A percentile compares a stretch with the other conserved stretches of the same genome.
phyloP scores from a whole-genome alignment of 176 grass and related monocot genomes.

The Chrysopogon serrulatus region DNA sequence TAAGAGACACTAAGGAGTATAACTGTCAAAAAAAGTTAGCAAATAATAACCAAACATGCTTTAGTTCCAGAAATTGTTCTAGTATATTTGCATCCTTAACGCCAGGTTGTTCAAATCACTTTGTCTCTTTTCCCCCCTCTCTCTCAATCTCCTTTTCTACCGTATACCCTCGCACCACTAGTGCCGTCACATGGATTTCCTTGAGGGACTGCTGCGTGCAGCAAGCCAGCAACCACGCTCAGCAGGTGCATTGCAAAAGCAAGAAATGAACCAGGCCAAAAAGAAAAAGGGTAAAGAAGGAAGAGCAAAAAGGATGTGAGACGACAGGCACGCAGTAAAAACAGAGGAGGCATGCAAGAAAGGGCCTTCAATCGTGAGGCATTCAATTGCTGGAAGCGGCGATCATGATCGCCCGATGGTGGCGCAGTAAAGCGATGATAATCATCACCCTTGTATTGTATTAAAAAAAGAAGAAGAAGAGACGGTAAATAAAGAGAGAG shows the following conservation, averaged over 20 bases:
- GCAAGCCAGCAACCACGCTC: not conserved
- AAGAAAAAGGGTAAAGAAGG: not conserved
- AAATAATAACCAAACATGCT: not conserved
- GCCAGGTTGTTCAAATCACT: constrained; percentile 25
- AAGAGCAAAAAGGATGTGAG: not conserved
- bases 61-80: not conserved
- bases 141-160: too few species aligned
- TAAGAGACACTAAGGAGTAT: too few species aligned
- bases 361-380: constrained; percentile 19
- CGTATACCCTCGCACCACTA: not conserved
- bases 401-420: constrained; percentile 20
- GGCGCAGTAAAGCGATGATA: constrained; percentile 26
- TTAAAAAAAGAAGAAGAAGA: too few species aligned
- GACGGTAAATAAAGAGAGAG: not conserved
- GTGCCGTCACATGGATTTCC: not conserved
- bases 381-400: constrained; percentile 12
- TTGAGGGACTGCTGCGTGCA: not conserved
- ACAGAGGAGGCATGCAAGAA: not conserved
- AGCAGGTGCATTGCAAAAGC: constrained; percentile 2
- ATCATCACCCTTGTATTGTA: not conserved
- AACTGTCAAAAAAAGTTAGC: not conserved
- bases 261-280: not conserved
- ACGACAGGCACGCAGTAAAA: not conserved
- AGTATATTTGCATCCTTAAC: not conserved
- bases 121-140: too few species aligned